A percentile compares a stretch with the other conserved stretches of the same genome.
Conservation (phyloP, 768 basidiomycete species). For the Suillus luteus region DNA sequence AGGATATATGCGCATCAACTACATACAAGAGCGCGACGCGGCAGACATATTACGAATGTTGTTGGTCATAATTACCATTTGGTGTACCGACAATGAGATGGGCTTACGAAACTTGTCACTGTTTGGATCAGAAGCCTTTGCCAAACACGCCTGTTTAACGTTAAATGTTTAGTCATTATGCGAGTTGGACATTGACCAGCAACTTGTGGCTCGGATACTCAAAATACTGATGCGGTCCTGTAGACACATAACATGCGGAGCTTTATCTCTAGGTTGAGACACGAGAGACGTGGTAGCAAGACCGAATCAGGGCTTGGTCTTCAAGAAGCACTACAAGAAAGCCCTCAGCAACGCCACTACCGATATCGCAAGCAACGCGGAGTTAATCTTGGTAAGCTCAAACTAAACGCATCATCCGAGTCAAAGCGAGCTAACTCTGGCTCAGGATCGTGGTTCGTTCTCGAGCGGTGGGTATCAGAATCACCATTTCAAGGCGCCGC, state of each 20-base stretch:
- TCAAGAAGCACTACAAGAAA: conserved; percentile 2
- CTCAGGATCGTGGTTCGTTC: conserved; percentile 75
- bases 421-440: conserved; percentile 13
- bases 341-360: conserved; percentile 32
- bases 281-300: not conserved
- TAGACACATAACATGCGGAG: not conserved
- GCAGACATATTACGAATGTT: not conserved
- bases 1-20: not conserved
- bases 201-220: no score
- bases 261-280: conserved; percentile 1
- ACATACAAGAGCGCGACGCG: not conserved
- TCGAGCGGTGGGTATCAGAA: conserved; percentile 75
- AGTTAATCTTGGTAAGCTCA: conserved; percentile 71
- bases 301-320: not conserved
- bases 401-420: conserved; percentile 5
- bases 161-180: conserved; percentile 4
- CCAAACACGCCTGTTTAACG: conserved; percentile 5
- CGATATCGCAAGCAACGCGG: conserved; percentile 75
- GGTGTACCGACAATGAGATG: not conserved
- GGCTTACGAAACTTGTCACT: not conserved
- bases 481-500: conserved; percentile 55
- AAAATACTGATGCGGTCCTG: not conserved
- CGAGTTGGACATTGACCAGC: not conserved
- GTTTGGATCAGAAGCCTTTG: conserved; percentile 10
- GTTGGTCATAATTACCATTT: not conserved